These are phyloP conservation scores for Zygosaccharomyces lentus DNA, from an alignment of 805 yeast species.

Conservation along the genomic window DNA sequence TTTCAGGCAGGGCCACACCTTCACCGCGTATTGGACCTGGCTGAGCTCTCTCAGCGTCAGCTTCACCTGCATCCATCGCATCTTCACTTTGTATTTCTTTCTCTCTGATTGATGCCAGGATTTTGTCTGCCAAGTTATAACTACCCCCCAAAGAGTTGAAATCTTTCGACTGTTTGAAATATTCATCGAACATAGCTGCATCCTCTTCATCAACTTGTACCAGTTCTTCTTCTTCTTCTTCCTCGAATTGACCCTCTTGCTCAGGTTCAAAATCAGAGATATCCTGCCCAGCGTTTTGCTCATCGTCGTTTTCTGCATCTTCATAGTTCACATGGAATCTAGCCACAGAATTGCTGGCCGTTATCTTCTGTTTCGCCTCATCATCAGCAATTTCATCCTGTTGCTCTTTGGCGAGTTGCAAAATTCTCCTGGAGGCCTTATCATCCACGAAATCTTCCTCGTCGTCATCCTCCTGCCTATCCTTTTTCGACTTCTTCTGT, in stretches of 20 bases:
- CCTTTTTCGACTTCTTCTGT: conserved; percentile 31
- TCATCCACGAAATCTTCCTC: conserved; percentile 75
- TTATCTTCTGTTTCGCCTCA: conserved; percentile 39
- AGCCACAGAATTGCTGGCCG: conserved; percentile 30
- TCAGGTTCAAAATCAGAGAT: conserved; percentile 52
- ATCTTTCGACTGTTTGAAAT: conserved; percentile 46
- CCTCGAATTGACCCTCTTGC: conserved; percentile 42
- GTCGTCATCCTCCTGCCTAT: conserved; percentile 38
- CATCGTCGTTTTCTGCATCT: conserved; percentile 51
- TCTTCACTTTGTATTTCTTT: conserved; percentile 44
- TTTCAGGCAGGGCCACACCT: conserved; percentile 87
- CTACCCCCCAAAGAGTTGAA: conserved; percentile 41
- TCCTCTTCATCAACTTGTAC: conserved; percentile 75
- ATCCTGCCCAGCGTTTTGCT: conserved; percentile 38
- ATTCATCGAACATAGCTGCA: conserved; percentile 76
- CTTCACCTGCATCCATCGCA: conserved; percentile 14
- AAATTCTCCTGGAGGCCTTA: conserved; percentile 72
- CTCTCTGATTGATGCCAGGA: conserved; percentile 83
- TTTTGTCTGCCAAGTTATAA: conserved; percentile 83
- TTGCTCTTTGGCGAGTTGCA: conserved; percentile 87
- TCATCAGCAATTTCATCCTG: conserved; percentile 84
- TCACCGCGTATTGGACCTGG: conserved; percentile 47
- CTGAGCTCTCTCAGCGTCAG: conserved; percentile 17
- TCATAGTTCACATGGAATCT: conserved; percentile 35
- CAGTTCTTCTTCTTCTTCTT: conserved; percentile 53